phyloP scores from a whole-genome alignment of 371 early-diverging fungal species.

The Vittaforma corneae region DNA sequence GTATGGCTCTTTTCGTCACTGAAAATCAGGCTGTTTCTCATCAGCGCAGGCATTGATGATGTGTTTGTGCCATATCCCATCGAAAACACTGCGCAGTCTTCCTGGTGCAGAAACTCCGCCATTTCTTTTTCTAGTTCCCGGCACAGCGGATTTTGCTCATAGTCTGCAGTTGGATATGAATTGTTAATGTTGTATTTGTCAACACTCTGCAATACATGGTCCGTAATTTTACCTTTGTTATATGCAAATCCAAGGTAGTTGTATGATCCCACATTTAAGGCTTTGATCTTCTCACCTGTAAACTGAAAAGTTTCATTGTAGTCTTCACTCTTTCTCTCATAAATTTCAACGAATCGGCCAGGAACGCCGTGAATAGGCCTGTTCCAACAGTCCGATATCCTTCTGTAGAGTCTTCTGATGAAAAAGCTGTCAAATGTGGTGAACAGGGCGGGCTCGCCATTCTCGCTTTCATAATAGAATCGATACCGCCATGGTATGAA shows the following conservation, averaged over 20 bases:
- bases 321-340: conserved; percentile 72
- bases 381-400: conserved; percentile 90
- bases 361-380: conserved; percentile 87
- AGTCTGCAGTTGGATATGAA: conserved; percentile 59
- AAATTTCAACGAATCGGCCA: conserved; percentile 71
- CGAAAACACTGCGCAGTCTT: conserved; percentile 77
- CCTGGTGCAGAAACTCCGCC: conserved; percentile 83
- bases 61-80: conserved; percentile 99
- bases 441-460: conserved; percentile 76
- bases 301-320: conserved; percentile 71
- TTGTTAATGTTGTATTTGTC: conserved; percentile 57
- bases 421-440: conserved; percentile 90
- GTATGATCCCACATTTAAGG: conserved; percentile 91
- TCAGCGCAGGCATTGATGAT: conserved; percentile 82
- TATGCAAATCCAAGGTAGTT: conserved; percentile 97
- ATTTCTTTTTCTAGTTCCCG: conserved; percentile 73
- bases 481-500: conserved; percentile 35
- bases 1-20: conserved; percentile 92
- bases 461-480: conserved; percentile 45
- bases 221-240: conserved; percentile 74
- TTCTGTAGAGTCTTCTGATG: conserved; percentile 75
- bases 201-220: conserved; percentile 69
- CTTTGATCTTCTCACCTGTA: conserved; percentile 69
- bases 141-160: conserved; percentile 64
- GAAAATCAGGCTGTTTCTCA: conserved; percentile 75